Percentiles rank a stretch among this genome's conserved stretches.
Conservation (phyloP, 768 basidiomycete genomes). For the Macrolepiota fuliginosa region DNA sequence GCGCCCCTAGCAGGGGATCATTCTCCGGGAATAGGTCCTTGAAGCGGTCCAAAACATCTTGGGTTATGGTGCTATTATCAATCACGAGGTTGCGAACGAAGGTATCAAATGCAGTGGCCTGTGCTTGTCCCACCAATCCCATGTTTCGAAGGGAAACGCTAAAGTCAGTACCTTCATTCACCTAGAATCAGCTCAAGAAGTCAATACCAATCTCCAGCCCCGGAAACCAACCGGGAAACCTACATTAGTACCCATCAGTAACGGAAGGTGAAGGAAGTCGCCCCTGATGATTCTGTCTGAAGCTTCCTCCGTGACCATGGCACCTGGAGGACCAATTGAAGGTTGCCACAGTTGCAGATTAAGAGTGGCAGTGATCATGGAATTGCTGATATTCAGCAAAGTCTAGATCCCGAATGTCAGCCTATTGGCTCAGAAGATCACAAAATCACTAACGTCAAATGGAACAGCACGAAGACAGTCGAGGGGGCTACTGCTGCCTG, state of each 20-base stretch:
- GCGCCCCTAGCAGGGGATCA: conserved; percentile 42
- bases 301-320: conserved; percentile 43
- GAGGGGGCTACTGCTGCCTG: conserved; percentile 33
- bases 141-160: conserved; percentile 35
- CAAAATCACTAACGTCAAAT: conserved; percentile 34
- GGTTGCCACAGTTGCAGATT: conserved; percentile 60
- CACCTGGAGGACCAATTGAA: conserved; percentile 47
- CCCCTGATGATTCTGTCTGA: conserved; percentile 43
- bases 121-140: conserved; percentile 33
- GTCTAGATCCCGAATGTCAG: conserved; percentile 31
- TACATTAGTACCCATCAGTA: conserved; percentile 56
- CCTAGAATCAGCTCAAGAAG: conserved; percentile 22
- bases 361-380: conserved; percentile 40
- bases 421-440: not conserved
- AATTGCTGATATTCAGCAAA: conserved; percentile 44
- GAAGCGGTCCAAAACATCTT: conserved; percentile 36
- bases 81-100: conserved; percentile 49
- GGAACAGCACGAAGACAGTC: conserved; percentile 45
- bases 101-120: conserved; percentile 41
- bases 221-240: conserved; percentile 18
- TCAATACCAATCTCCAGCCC: too few species aligned
- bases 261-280: conserved; percentile 51
- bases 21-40: conserved; percentile 45
- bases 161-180: conserved; percentile 54
- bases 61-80: conserved; percentile 47